Evolutionary conservation across 257 asterid species (phyloP).

Genomic region (Penstemon newberryi): DNA sequence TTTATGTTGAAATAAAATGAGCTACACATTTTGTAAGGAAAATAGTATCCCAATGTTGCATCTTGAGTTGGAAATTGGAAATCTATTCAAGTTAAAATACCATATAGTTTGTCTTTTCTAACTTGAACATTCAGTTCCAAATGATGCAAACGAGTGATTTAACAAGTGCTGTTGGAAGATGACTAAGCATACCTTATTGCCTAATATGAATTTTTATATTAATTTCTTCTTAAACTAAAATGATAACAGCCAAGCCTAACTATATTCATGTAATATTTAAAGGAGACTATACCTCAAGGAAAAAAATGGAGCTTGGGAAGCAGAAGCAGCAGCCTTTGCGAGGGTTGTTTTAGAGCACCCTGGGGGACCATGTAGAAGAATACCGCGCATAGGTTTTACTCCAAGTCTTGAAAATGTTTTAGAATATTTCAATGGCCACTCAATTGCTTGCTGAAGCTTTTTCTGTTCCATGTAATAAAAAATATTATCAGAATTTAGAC

Average conservation of each 20-base stretch:
- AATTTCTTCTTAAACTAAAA: neutral
- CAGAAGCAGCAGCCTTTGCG: slow-evolving; percentile 95
- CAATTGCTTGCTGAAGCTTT: slow-evolving; percentile 95
- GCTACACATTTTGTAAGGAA: neutral
- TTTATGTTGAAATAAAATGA: neutral
- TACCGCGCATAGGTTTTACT: slow-evolving; percentile 76
- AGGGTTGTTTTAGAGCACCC: slow-evolving; percentile 99
- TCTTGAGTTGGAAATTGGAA: too few species aligned
- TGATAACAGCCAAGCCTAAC: neutral
- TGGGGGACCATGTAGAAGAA: slow-evolving; percentile 97
- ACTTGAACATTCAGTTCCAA: neutral
- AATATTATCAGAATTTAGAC: slow-evolving; percentile 23
- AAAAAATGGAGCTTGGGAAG: slow-evolving; percentile 94
- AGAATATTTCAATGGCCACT: slow-evolving; percentile 91
- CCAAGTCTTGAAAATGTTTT: slow-evolving; percentile 72
- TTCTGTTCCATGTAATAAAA: slow-evolving; percentile 60
- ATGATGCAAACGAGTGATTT: neutral
- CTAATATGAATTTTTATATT: neutral
- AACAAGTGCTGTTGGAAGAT: neutral
- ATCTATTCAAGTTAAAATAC: neutral
- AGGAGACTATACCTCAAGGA: slow-evolving; percentile 67
- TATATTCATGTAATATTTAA: neutral
- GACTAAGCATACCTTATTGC: neutral
- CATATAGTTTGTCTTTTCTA: neutral
- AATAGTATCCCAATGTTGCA: slow-evolving; percentile 1